These are phyloP conservation scores for Coemansia sp. DNA, from an alignment of 192 early-diverging fungal genomes.

Conservation along the genomic window DNA sequence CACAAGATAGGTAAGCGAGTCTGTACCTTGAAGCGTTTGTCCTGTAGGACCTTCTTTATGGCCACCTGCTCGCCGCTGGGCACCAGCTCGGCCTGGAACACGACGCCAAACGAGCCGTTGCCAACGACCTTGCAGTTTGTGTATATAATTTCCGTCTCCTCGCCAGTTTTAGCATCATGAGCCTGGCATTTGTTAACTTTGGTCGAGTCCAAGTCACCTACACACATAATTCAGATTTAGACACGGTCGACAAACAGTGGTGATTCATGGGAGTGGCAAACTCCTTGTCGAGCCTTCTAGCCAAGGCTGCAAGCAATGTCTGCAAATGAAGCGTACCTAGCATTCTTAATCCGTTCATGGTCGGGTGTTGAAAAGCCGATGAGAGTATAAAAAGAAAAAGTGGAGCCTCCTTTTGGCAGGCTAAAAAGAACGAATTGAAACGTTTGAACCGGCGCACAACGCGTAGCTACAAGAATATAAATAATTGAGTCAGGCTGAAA, in stretches of 20 bases:
- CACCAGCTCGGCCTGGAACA: conserved; percentile 89
- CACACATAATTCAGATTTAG: not conserved
- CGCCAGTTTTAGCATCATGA: conserved; percentile 82
- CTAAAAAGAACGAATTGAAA: conserved; percentile 1
- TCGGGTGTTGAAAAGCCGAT: conserved; percentile 13
- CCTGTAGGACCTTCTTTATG: conserved; percentile 98
- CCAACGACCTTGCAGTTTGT: conserved; percentile 92
- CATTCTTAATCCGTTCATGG: conserved; percentile 54
- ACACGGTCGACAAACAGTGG: not conserved
- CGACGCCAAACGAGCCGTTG: conserved; percentile 98
- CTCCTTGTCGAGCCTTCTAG: not conserved
- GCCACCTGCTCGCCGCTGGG: conserved; percentile 80
- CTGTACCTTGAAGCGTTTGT: conserved; percentile 86
- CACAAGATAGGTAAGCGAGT: not conserved
- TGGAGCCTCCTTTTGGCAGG: conserved; percentile 5
- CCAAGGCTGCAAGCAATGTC: too few species aligned
- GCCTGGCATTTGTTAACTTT: conserved; percentile 77
- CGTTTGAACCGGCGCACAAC: conserved; percentile 3
- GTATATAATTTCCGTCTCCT: conserved; percentile 84
- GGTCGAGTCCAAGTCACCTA: conserved; percentile 59
- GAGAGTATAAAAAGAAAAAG: not conserved
- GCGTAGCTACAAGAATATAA: conserved; percentile 22
- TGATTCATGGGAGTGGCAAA: not conserved
- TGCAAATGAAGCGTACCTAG: conserved; percentile 33
- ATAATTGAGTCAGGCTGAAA: not conserved